These are phyloP conservation scores for Eimeria acervulina DNA, from an alignment of 169 alveolate genomes.

Conservation along the genomic window DNA sequence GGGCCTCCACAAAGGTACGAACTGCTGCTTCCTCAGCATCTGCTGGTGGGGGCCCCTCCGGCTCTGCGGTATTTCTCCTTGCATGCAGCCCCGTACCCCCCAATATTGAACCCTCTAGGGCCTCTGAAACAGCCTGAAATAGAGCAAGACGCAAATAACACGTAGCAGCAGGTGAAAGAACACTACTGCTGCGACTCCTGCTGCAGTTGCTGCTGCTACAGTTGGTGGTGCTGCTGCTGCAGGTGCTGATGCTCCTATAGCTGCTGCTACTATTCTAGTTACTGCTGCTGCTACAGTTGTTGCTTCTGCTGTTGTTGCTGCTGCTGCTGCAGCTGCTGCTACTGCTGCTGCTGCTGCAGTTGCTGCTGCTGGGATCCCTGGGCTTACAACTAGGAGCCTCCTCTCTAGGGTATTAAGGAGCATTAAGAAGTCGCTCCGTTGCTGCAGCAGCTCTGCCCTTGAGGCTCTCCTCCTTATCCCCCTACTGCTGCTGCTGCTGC, in stretches of 20 bases:
- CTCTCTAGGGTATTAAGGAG: constrained; percentile 22
- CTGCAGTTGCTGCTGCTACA: background rate
- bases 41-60: constrained; percentile 41
- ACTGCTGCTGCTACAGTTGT: background rate
- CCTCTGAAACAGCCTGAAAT: background rate
- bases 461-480: background rate
- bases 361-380: background rate
- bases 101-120: constrained; percentile 44
- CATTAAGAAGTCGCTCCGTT: constrained; percentile 9
- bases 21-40: constrained; percentile 52
- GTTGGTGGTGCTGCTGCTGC: background rate
- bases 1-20: constrained; percentile 48
- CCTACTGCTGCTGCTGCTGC: constrained; percentile 27
- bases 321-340: background rate
- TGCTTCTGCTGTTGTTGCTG: background rate
- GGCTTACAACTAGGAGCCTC: constrained; percentile 15
- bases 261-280: background rate
- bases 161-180: background rate
- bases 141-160: background rate
- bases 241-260: background rate
- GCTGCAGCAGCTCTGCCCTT: constrained; percentile 50
- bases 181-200: constrained; percentile 7
- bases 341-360: background rate
- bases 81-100: constrained; percentile 66
- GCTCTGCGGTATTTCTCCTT: background rate